phyloP scores from a whole-genome alignment of 164 flowering plant species.

The Santalum album region DNA sequence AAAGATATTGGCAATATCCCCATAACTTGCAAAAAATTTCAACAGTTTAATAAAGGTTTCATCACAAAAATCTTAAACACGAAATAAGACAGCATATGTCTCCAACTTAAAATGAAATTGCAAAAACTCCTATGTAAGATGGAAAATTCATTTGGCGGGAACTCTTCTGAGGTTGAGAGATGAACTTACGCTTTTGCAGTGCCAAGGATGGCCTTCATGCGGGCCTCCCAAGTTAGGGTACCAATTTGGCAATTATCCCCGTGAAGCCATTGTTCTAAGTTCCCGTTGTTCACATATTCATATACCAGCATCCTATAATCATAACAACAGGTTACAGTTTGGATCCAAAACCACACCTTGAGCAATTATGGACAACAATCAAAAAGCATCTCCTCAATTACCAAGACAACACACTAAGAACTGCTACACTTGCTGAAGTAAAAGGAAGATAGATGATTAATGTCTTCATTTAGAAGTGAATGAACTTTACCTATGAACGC shows the following conservation, averaged over 20 bases:
- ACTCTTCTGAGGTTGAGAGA: not conserved
- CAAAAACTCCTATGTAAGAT: no score
- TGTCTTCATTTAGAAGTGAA: not conserved
- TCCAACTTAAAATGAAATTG: no score
- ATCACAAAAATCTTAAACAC: no score
- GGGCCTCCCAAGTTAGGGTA: constrained; percentile 57
- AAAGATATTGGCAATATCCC: no score
- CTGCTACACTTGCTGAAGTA: not conserved
- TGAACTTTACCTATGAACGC: constrained; percentile 52
- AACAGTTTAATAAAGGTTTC: no score
- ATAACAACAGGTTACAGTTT: not conserved
- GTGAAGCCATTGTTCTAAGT: constrained; percentile 79
- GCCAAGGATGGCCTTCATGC: constrained; percentile 65
- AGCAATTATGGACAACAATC: not conserved
- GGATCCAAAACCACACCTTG: not conserved
- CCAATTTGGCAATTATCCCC: constrained; percentile 58
- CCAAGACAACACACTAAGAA: no score
- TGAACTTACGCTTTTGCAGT: constrained; percentile 76
- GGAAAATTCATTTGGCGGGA: no score
- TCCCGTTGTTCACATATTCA: constrained; percentile 75
- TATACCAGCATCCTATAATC: constrained; percentile 60
- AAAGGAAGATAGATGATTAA: not conserved
- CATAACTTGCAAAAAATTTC: no score
- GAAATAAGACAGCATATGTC: no score
- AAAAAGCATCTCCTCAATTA: no score